phyloP scores from a whole-genome alignment of 495 filamentous ascomycete species.

The Rhypophila decipiens region DNA sequence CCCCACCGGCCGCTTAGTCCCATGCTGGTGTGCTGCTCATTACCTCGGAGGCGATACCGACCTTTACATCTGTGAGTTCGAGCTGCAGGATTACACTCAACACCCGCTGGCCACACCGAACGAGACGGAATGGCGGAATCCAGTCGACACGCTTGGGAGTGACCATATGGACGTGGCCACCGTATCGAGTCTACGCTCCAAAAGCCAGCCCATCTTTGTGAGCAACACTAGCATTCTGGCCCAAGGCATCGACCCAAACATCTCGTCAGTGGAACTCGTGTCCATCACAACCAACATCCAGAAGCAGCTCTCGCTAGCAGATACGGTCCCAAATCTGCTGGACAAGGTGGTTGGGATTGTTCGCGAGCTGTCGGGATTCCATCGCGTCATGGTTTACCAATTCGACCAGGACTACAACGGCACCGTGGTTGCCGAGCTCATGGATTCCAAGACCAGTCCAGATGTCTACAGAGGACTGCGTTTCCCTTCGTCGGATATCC shows the following conservation, averaged over 20 bases:
- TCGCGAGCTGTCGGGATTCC: slow-evolving; percentile 15
- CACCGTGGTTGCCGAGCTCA: slow-evolving; percentile 18
- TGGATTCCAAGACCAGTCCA: slow-evolving; percentile 15
- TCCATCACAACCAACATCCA: slow-evolving; percentile 18
- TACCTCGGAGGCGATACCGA: slow-evolving; percentile 12
- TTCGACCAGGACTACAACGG: slow-evolving; percentile 21
- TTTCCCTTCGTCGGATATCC: slow-evolving; percentile 19
- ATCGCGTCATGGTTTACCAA: slow-evolving; percentile 20
- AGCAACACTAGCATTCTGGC: not conserved
- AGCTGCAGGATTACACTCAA: slow-evolving; percentile 17
- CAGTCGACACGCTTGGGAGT: slow-evolving; percentile 17
- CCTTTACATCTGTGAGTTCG: slow-evolving; percentile 22
- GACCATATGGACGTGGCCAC: slow-evolving; percentile 20
- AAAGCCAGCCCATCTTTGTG: slow-evolving; percentile 12
- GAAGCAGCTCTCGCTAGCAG: slow-evolving; percentile 12
- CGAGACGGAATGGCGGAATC: slow-evolving; percentile 2
- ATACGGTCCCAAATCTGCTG: slow-evolving; percentile 8
- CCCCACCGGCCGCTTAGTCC: slow-evolving; percentile 12
- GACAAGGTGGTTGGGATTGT: slow-evolving; percentile 16
- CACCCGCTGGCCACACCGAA: slow-evolving; percentile 10
- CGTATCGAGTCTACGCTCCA: slow-evolving; percentile 16
- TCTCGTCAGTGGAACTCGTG: slow-evolving; percentile 15
- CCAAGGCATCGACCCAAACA: slow-evolving; percentile 2
- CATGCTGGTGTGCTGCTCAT: slow-evolving; percentile 21
- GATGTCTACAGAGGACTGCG: slow-evolving; percentile 19